Evolutionary conservation across 768 basidiomycete species (phyloP), one percentile per base, ranked within the genome.

Genomic region (Tubosaeta brunneosetosa): DNA sequence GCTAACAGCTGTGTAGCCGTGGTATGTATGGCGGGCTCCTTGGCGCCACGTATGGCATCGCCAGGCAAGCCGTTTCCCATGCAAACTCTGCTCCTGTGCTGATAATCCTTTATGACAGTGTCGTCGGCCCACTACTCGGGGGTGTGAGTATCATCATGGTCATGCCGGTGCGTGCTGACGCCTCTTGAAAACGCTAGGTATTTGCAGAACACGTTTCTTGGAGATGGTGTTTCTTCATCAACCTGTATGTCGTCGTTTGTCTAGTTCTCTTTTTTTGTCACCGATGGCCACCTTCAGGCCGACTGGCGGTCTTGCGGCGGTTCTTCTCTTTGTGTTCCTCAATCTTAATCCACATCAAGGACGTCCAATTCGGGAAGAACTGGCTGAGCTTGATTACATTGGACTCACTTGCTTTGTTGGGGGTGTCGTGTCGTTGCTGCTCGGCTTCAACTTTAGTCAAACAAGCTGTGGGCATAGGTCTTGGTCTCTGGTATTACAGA

Each of bases 201-300:
- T 80, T 91, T 52, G 81, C 88, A 0, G 82, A 90, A 61, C 84
- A 87, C 62, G 83, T 83, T 16, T 75, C 82, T 1, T 92, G 90
- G 90, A 71, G 90, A 71, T 91, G 90, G 90, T 87, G 85, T 64
- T 89, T 89, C 68, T 87, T 81, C 63, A 84, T 89, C 58, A 88
- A 88, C 59, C 59, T 89, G 85, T 85, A 63, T 51, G 81, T 55
- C n/a, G 26, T 34, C 11, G 8, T 17, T 0, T 6, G 2, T 31
- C 31, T 25, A 6, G 4, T 16, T 41, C 7, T 4, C 1, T 38
- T 3, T 37, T 4, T 7, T 31, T 51, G 1, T 47, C n/a, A 22
- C 50, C 59, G 26, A 54, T 25, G 14, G 16, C 33, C 16, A 6
- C 8, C 26, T n/a, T 9, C 45, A 88, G 88, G 37, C 89, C 89